Base-by-base conservation (phyloP, 2,329 filamentous ascomycete species). In the Dactylonectria estremocensis region DNA sequence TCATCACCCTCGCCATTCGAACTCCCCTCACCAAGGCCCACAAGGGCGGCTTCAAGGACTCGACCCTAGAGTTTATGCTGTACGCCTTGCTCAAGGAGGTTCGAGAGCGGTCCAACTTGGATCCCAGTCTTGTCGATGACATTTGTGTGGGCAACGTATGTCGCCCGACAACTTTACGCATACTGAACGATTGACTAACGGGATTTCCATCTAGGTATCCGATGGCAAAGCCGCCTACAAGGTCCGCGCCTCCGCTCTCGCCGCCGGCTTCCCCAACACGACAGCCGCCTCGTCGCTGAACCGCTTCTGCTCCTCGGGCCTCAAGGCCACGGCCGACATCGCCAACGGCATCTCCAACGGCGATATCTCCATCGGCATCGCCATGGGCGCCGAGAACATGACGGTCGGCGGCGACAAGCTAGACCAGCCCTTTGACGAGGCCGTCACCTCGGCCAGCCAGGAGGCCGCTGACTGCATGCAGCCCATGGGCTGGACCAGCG, bases 401-500 rank as follows among this genome's bases (percentile, higher is more conserved):
- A 92, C 91, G 5, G 82, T 85, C 5, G 90, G 90, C 67, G 92
- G 92, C 58, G 93, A 95, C 79, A 82, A 87, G 22, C 86, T 94
- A 43, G 89, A 91, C 50, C 82, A 89, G 70, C 91, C 93, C 4
- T 96, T 98, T 82, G 91, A 94, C 80, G 90, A 92, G 71, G 90
- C 92, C 70, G 90, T 98, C 67, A 84, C 93, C 53, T 80, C 84
- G 74, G 84, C 87, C 77, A 92, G 88, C 83, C 92, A 94, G 79
- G 94, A 98, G 79, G 89, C 94, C 0, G 82, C 82, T 53, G 95
- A 98, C 84, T 96, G 95, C 87, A 90, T 95, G 90, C 90, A 95
- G 87, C 93, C 95, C 73, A 99, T 99, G 96, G 96, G 96, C 22
- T 97, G 97, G 89, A 99, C 96, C 3, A 95, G 92, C 67, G 96